phyloP scores from a whole-genome alignment of 2,329 filamentous ascomycete genomes.

The Aureobasidium namibiae region DNA sequence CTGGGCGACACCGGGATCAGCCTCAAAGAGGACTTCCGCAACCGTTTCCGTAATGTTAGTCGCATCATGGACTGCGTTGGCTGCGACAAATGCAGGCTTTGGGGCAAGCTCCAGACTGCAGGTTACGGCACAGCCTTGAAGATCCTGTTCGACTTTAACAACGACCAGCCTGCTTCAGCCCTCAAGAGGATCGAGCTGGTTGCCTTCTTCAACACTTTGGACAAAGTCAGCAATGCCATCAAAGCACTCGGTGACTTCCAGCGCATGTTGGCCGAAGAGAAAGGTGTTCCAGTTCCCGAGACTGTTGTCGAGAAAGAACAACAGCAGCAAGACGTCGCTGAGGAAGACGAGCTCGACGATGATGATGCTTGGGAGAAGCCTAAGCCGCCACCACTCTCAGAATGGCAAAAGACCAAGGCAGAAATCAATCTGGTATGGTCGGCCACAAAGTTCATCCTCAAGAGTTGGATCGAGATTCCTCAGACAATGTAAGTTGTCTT shows the following conservation, averaged over 20 bases:
- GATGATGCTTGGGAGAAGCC: conserved; percentile 24
- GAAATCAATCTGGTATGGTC: conserved; percentile 58
- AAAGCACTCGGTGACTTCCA: conserved; percentile 66
- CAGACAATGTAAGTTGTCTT: conserved; percentile 54
- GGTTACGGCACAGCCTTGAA: conserved; percentile 94
- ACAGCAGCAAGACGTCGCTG: conserved; percentile 16
- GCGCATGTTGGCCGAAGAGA: conserved; percentile 34
- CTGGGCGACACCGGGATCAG: conserved; percentile 48
- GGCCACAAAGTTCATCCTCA: conserved; percentile 58
- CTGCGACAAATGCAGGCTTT: conserved; percentile 95
- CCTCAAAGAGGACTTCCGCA: conserved; percentile 93
- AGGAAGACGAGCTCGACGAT: conserved; percentile 19
- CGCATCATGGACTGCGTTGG: conserved; percentile 98
- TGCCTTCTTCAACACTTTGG: conserved; percentile 88
- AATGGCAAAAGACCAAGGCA: conserved; percentile 51
- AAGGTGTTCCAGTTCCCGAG: conserved; percentile 17
- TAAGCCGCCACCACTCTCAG: conserved; percentile 33
- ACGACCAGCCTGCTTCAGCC: conserved; percentile 57
- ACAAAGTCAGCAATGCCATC: conserved; percentile 74
- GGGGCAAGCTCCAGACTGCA: conserved; percentile 93
- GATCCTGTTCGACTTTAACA: conserved; percentile 88
- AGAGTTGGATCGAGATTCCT: conserved; percentile 63
- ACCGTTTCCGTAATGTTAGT: conserved; percentile 93
- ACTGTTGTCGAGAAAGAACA: conserved; percentile 26
- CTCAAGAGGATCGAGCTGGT: conserved; percentile 88